Evolutionary conservation across 2,329 filamentous ascomycete genomes (phyloP).

Genomic region (Epichloe sp.): DNA sequence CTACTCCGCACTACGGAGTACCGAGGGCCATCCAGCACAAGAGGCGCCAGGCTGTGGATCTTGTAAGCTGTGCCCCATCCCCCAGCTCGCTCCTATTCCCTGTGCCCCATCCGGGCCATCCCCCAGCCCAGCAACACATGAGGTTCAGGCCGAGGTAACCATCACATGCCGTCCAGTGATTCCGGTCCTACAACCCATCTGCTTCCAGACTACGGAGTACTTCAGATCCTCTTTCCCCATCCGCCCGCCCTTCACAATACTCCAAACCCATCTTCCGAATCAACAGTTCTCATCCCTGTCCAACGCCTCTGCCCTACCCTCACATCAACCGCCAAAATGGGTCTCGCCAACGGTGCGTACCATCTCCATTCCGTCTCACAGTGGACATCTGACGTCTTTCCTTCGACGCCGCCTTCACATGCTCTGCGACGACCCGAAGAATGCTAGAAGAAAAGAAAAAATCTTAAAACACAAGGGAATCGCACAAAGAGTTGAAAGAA

Average conservation of each 20-base stretch:
- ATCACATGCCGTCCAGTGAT: background rate
- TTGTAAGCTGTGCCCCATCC: too few relatives aligned
- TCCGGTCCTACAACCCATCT: background rate
- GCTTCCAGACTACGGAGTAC: too few relatives aligned
- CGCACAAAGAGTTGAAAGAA: background rate
- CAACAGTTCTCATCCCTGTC: background rate
- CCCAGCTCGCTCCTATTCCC: too few relatives aligned
- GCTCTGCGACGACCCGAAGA: background rate
- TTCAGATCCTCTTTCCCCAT: too few relatives aligned
- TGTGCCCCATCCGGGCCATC: too few relatives aligned
- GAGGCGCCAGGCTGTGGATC: too few relatives aligned
- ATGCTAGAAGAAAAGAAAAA: background rate
- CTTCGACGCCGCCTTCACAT: background rate
- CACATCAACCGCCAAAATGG: constrained; percentile 36
- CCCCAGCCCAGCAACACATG: background rate
- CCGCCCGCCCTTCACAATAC: too few relatives aligned
- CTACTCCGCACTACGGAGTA: too few relatives aligned
- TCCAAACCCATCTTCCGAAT: background rate
- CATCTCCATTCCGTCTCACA: background rate
- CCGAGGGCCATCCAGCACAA: too few relatives aligned
- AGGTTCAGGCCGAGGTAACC: constrained; percentile 4
- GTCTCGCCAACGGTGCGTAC: constrained; percentile 54
- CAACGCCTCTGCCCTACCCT: background rate
- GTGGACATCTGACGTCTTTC: background rate
- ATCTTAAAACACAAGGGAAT: background rate